Conservation (phyloP, 1,284 basidiomycete genomes). For the Austroboletus novae-zelandiae region DNA sequence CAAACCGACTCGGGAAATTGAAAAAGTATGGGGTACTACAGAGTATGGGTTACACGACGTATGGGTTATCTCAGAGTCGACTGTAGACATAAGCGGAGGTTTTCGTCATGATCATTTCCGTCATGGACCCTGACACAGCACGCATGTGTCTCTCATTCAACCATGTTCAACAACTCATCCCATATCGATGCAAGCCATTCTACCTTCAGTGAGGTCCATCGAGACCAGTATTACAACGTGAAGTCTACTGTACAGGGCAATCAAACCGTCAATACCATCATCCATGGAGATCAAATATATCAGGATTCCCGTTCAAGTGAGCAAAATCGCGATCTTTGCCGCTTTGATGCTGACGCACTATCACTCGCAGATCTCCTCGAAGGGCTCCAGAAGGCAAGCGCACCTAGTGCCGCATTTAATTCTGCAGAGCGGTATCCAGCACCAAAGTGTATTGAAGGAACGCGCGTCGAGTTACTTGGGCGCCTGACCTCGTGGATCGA, state of each 20-base stretch:
- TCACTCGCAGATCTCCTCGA: constrained; percentile 8
- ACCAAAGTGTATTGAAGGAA: constrained; percentile 23
- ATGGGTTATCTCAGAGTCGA: too few species aligned
- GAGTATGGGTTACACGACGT: constrained; percentile 16
- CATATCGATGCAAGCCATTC: constrained; percentile 16
- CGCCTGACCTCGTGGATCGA: constrained; percentile 17
- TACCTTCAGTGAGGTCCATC: constrained; percentile 17
- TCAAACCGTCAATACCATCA: constrained; percentile 13
- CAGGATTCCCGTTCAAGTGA: constrained; percentile 13
- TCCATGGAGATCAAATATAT: constrained; percentile 15
- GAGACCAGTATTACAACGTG: constrained; percentile 13
- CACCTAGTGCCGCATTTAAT: constrained; percentile 18
- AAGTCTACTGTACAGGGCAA: constrained; percentile 10
- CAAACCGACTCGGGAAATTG: background rate
- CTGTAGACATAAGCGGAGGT: too few species aligned
- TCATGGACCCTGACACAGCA: background rate
- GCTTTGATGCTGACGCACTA: background rate
- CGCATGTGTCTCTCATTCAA: background rate
- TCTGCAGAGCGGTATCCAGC: constrained; percentile 21
- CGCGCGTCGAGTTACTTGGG: constrained; percentile 19
- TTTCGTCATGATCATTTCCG: too few species aligned
- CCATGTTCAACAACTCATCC: constrained; percentile 22
- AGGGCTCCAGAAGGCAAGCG: constrained; percentile 16
- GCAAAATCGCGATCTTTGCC: background rate
- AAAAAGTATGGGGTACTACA: constrained; percentile 8